Evolutionary conservation across 1,284 basidiomycete genomes (phyloP), one percentile per base, ranked within the genome.

Genomic region (Dichomitus squalens): DNA sequence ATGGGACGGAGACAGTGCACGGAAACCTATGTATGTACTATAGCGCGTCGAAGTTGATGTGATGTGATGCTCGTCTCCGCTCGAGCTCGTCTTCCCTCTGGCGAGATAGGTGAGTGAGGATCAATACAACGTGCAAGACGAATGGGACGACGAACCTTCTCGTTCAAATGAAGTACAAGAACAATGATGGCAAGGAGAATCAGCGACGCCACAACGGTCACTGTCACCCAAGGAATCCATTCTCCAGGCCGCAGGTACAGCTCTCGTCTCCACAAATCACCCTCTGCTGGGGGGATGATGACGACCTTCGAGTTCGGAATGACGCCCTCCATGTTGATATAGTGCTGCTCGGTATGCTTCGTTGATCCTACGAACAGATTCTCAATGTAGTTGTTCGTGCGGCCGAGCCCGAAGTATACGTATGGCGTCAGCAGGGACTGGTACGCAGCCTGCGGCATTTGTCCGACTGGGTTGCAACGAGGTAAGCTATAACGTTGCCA

Each of bases 351-450:
- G 4, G 80, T 75, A 63, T 92, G 86, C 29, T 92, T 82, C 3
- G 94, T 96, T 1, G 92, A 89, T 12, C 95, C 95, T 8, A 96
- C 90, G 70, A 95, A 95, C 4, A 97, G 81, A 70, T 95, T 96
- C 79, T 99, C 97, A 68, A 99, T 94, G 75, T 99, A 99, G 73
- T 99, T 99, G 76, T 99, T 99, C n/a, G 96, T 99, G 41, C 97
- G 85, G 0, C 97, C 97, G 2, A 99, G 86, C 0, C 97, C 97
- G 69, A 99, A 94, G 81, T 96, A 98, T 2, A 93, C 86, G 70
- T 98, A 98, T 0, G 97, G 96, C 1, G 93, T 90, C 49, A 89
- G 83, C 9, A 99, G 83, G 8, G 95, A 80, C 49, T 96, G 90
- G 69, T 98, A 98, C 0, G 89, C 85, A 1, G 93, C 93, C 71